Percentiles rank a stretch among this genome's conserved stretches.
phyloP scores from a whole-genome alignment of 257 asterid species.

The Penstemon newberryi region DNA sequence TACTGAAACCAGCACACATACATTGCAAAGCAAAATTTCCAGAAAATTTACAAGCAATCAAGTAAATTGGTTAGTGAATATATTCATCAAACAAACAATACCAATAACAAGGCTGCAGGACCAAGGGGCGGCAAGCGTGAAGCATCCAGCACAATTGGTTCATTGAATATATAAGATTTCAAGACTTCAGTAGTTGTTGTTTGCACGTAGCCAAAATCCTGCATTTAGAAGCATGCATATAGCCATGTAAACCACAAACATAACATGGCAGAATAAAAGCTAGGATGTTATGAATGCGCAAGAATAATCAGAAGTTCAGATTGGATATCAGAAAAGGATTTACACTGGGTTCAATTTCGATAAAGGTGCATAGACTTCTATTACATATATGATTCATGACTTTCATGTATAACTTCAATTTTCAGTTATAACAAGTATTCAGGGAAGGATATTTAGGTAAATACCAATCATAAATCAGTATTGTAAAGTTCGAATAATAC shows the following conservation, averaged over 20 bases:
- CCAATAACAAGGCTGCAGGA: slow-evolving; percentile 95
- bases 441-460: slow-evolving; percentile 9
- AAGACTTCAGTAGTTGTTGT: slow-evolving; percentile 95
- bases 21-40: slow-evolving; percentile 23
- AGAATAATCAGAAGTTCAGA: slow-evolving; percentile 16
- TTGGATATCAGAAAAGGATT: slow-evolving; percentile 11
- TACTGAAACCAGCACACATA: slow-evolving; percentile 14
- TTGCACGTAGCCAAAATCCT: slow-evolving; percentile 99
- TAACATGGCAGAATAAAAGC: neutral
- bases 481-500: slow-evolving; percentile 31
- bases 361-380: slow-evolving; percentile 21
- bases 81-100: slow-evolving; percentile 37
- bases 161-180: slow-evolving; percentile 92
- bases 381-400: neutral
- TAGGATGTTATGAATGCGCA: slow-evolving; percentile 13
- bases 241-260: slow-evolving; percentile 22
- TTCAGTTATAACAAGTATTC: neutral
- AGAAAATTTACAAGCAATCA: slow-evolving; percentile 12
- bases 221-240: slow-evolving; percentile 30
- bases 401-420: too few relatives aligned
- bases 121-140: slow-evolving; percentile 87
- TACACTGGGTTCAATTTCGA: slow-evolving; percentile 4
- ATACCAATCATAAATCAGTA: slow-evolving; percentile 10
- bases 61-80: neutral
- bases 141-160: slow-evolving; percentile 93